Evolutionary conservation across 2,329 filamentous ascomycete genomes (phyloP).

Genomic region (Colletotrichum somersetense): DNA sequence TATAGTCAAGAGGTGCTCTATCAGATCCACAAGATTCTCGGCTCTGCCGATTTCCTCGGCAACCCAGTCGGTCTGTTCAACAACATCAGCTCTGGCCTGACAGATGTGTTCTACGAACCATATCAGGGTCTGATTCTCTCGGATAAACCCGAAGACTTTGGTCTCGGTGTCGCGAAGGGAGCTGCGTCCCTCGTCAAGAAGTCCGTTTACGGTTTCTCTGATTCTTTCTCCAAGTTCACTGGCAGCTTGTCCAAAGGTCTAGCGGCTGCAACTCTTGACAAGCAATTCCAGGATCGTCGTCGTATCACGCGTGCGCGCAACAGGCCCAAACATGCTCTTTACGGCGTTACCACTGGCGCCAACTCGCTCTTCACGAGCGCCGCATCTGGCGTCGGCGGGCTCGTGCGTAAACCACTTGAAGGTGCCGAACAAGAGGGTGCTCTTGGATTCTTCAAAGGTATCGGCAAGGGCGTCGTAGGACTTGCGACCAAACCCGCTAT

Average conservation of each 20-base stretch:
- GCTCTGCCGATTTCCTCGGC: conserved; percentile 96
- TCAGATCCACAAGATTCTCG: conserved; percentile 96
- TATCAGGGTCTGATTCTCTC: conserved; percentile 98
- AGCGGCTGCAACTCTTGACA: conserved; percentile 94
- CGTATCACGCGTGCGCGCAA: conserved; percentile 95
- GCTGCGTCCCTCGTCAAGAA: conserved; percentile 99
- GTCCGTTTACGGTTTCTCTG: conserved; percentile 95
- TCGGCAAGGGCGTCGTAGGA: conserved; percentile 93
- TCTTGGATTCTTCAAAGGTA: conserved; percentile 95
- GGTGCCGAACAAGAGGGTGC: conserved; percentile 96
- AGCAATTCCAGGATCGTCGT: conserved; percentile 96
- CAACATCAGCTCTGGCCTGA: conserved; percentile 96
- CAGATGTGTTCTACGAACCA: conserved; percentile 98
- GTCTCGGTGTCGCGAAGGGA: conserved; percentile 94
- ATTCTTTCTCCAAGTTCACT: conserved; percentile 98
- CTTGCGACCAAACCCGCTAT: conserved; percentile 98
- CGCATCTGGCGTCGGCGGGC: conserved; percentile 91
- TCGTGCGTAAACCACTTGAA: conserved; percentile 93
- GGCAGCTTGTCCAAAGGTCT: conserved; percentile 97
- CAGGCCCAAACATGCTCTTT: conserved; percentile 95
- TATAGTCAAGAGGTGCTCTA: conserved; percentile 97
- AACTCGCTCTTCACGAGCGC: conserved; percentile 95
- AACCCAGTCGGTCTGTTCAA: conserved; percentile 99
- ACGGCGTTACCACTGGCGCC: conserved; percentile 93
- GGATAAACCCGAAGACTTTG: conserved; percentile 94